These are phyloP conservation scores for Cantharellus anzutake DNA, from an alignment of 768 basidiomycete species.

Conservation along the genomic window DNA sequence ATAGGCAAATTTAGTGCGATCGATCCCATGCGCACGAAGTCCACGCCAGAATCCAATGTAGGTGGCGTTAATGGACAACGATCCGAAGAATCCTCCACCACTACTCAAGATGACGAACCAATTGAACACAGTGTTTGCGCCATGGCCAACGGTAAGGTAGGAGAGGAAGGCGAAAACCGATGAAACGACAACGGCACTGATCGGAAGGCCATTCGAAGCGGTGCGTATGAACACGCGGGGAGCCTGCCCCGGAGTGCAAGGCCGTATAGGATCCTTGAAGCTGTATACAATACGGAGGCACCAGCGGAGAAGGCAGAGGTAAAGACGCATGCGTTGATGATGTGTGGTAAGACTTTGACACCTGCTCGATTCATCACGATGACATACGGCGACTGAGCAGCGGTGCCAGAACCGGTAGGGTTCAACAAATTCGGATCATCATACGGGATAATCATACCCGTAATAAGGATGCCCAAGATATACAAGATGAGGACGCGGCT, in stretches of 20 bases:
- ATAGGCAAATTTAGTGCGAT: slow-evolving; percentile 23
- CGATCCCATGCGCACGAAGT: slow-evolving; percentile 22
- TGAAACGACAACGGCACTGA: slow-evolving; percentile 18
- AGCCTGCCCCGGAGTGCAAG: slow-evolving; percentile 21
- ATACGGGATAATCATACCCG: slow-evolving; percentile 6
- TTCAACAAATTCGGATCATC: slow-evolving; percentile 14
- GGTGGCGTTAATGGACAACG: slow-evolving; percentile 37
- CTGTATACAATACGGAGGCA: slow-evolving; percentile 7
- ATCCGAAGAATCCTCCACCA: slow-evolving; percentile 47
- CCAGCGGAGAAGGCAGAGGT: slow-evolving; percentile 17
- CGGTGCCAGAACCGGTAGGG: slow-evolving; percentile 28
- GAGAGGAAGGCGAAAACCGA: slow-evolving; percentile 28
- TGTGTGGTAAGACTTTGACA: slow-evolving; percentile 40
- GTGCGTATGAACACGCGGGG: slow-evolving; percentile 30
- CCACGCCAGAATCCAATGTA: slow-evolving; percentile 39
- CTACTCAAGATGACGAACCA: slow-evolving; percentile 24
- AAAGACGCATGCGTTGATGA: slow-evolving; percentile 56
- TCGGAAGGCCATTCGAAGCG: slow-evolving; percentile 33
- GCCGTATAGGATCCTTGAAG: slow-evolving; percentile 19
- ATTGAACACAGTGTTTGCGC: slow-evolving; percentile 38
- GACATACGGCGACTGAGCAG: slow-evolving; percentile 70
- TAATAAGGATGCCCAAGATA: slow-evolving; percentile 26
- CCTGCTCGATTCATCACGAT: slow-evolving; percentile 59
- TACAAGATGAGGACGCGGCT: slow-evolving; percentile 70
- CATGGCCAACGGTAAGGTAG: slow-evolving; percentile 39